Conservation (phyloP, 768 basidiomycete genomes). For the Mrakia gelida region DNA sequence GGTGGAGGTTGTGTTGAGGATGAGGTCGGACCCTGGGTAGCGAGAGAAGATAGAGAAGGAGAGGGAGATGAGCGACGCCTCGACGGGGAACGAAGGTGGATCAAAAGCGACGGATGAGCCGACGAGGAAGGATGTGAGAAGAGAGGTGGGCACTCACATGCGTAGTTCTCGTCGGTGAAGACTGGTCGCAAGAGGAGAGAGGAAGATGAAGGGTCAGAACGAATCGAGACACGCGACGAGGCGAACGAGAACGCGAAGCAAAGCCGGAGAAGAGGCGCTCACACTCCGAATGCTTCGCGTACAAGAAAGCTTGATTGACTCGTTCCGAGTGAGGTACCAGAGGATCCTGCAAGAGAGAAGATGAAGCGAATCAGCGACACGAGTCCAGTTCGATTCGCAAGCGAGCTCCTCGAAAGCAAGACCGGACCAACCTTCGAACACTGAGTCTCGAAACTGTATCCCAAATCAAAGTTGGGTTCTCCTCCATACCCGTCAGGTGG, state of each 20-base stretch:
- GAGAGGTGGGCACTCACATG: background rate
- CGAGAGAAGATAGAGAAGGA: too few species aligned
- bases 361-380: background rate
- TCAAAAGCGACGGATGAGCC: too few species aligned
- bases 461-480: conserved; percentile 12
- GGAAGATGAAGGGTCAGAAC: background rate
- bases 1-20: conserved; percentile 8
- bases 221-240: background rate
- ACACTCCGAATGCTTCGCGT: background rate
- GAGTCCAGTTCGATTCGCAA: background rate
- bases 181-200: background rate
- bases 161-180: background rate
- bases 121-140: background rate
- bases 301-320: background rate
- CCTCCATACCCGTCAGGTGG: background rate
- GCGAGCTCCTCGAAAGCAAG: background rate
- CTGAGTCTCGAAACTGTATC: background rate
- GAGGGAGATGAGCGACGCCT: too few species aligned
- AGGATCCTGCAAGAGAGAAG: background rate
- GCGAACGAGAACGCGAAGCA: background rate
- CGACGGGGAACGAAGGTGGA: too few species aligned
- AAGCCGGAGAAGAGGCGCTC: background rate
- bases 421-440: background rate
- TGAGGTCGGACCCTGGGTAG: conserved; percentile 12
- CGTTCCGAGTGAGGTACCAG: background rate